phyloP scores from a whole-genome alignment of 1,284 basidiomycete species.

The Amylostereum areolatum region DNA sequence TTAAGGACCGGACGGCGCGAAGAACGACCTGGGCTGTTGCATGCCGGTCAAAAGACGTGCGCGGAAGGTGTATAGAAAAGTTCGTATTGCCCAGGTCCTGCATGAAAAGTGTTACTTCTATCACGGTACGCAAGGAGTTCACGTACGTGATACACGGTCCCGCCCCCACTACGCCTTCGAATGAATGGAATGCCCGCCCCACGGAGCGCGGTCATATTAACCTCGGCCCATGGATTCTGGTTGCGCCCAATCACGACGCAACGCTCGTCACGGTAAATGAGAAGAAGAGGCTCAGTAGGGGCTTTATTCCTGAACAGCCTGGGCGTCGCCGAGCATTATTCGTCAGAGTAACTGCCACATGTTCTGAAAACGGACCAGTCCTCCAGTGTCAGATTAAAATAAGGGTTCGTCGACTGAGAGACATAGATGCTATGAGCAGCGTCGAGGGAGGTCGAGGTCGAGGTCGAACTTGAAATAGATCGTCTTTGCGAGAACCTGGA shows the following conservation, averaged over 20 bases:
- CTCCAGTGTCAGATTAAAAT: constrained; percentile 92
- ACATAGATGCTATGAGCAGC: constrained; percentile 65
- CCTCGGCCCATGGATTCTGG: constrained; percentile 98
- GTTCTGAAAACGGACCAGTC: constrained; percentile 64
- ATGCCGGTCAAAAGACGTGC: constrained; percentile 75
- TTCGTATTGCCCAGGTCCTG: constrained; percentile 98
- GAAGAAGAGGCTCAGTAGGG: constrained; percentile 64
- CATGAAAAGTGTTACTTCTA: neutral
- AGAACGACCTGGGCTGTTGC: constrained; percentile 78
- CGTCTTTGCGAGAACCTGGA: neutral
- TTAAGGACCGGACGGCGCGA: constrained; percentile 72
- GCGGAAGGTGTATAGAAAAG: constrained; percentile 89
- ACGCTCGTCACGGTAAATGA: constrained; percentile 86
- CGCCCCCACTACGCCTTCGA: constrained; percentile 89
- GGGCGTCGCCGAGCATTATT: neutral
- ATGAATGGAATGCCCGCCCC: constrained; percentile 70
- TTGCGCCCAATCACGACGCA: constrained; percentile 95
- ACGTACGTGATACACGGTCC: constrained; percentile 93
- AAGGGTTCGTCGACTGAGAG: constrained; percentile 80
- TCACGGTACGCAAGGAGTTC: neutral
- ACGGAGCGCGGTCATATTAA: constrained; percentile 61
- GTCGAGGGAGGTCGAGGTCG: constrained; percentile 4
- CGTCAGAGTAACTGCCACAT: neutral
- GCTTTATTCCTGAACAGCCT: constrained; percentile 84
- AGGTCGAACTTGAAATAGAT: constrained; percentile 3